Percentiles rank a stretch among this genome's conserved stretches.
Evolutionary conservation across 1,284 basidiomycete species (phyloP).

Genomic region (Amylostereum areolatum): DNA sequence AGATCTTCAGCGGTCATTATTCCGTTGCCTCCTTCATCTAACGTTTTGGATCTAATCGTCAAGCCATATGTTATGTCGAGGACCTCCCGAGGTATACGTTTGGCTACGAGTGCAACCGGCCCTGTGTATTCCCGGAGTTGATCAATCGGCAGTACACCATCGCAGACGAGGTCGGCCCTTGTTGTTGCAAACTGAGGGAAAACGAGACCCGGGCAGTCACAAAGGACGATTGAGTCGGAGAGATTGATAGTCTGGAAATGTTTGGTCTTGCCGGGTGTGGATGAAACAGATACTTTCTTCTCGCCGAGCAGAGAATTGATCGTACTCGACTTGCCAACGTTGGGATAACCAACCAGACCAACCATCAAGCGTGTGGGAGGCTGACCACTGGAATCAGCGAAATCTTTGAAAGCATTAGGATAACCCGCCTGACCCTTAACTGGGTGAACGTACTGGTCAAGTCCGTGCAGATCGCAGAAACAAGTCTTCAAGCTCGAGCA

Average conservation of each 20-base stretch:
- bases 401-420: slow-evolving; percentile 37
- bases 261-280: slow-evolving; percentile 98
- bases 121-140: slow-evolving; percentile 95
- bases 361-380: slow-evolving; percentile 72
- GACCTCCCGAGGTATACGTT: slow-evolving; percentile 80
- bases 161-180: slow-evolving; percentile 92
- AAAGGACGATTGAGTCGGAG: slow-evolving; percentile 84
- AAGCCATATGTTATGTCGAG: slow-evolving; percentile 90
- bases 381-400: slow-evolving; percentile 58
- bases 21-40: slow-evolving; percentile 86
- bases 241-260: slow-evolving; percentile 98
- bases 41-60: slow-evolving; percentile 57
- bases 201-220: slow-evolving; percentile 97
- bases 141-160: slow-evolving; percentile 97
- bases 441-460: slow-evolving; percentile 49
- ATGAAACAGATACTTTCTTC: slow-evolving; percentile 96
- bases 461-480: slow-evolving; percentile 73
- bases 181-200: slow-evolving; percentile 98
- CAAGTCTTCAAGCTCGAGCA: slow-evolving; percentile 85
- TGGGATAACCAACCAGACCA: slow-evolving; percentile 97
- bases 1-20: slow-evolving; percentile 79
- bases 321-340: slow-evolving; percentile 95
- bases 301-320: slow-evolving; percentile 95
- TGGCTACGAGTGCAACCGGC: slow-evolving; percentile 76
- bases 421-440: too few species aligned